phyloP scores from a whole-genome alignment of 2,329 filamentous ascomycete genomes.

The Arthrobotrys iridis region DNA sequence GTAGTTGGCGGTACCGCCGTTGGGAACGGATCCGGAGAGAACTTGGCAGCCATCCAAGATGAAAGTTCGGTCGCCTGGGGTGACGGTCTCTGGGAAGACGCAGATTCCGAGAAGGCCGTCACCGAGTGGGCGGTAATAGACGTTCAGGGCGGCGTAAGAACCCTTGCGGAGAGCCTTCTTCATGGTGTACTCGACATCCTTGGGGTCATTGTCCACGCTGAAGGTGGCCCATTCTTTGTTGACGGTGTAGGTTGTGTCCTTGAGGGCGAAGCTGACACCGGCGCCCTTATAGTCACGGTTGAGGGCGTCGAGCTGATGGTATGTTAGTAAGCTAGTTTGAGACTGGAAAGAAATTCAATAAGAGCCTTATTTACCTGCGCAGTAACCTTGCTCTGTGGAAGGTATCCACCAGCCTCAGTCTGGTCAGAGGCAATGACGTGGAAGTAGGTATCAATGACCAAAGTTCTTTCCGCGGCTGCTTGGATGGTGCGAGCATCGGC shows the following conservation, averaged over 20 bases:
- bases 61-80: slow-evolving; percentile 60
- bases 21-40: slow-evolving; percentile 61
- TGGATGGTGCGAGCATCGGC: slow-evolving; percentile 44
- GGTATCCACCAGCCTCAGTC: slow-evolving; percentile 56
- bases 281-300: slow-evolving; percentile 65
- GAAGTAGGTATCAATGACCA: slow-evolving; percentile 59
- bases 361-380: slow-evolving; percentile 56
- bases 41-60: slow-evolving; percentile 62
- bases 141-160: slow-evolving; percentile 61
- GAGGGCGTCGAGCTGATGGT: slow-evolving; percentile 62
- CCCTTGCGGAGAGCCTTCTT: slow-evolving; percentile 65
- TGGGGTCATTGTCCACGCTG: slow-evolving; percentile 58
- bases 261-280: slow-evolving; percentile 64
- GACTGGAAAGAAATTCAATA: neutral
- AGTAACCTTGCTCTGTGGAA: slow-evolving; percentile 56
- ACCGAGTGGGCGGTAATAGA: slow-evolving; percentile 59
- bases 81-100: slow-evolving; percentile 55
- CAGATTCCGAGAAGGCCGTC: slow-evolving; percentile 50
- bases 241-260: slow-evolving; percentile 64
- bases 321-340: neutral
- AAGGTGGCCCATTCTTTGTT: slow-evolving; percentile 64
- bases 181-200: slow-evolving; percentile 62
- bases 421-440: slow-evolving; percentile 59
- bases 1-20: slow-evolving; percentile 59
- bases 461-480: slow-evolving; percentile 10